Base-by-base conservation (phyloP, 2,329 filamentous ascomycete genomes). In the Boeremia exigua region DNA sequence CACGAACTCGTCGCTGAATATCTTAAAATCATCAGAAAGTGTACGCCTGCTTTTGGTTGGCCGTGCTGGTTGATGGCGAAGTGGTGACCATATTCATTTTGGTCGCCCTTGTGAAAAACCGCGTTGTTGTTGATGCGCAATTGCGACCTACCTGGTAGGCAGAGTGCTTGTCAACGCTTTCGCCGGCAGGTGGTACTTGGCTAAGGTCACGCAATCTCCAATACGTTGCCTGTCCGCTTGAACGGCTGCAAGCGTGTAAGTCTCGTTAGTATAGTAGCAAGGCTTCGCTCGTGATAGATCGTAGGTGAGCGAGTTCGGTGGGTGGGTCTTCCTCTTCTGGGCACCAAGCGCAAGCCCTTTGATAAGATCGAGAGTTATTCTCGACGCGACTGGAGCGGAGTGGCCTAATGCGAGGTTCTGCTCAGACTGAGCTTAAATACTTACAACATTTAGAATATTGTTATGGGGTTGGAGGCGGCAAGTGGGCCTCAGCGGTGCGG, bases 51-150 rank as follows among this genome's bases (percentile, higher is more conserved):
- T 38, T 89, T 71, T 1, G 88, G 88, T 68, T 91, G 88, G 66
- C 90, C 87, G 68, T 91, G 88, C 67, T 91, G 88, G 70, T 91
- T 87, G 33, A 91, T 81, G 47, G 91, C 84, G 66, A 90, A 91
- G 33, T 79, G 75, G 19, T 73, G 72, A 8, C 83, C 82, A 38
- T 79, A 57, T 0, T 69, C 51, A 53, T 80, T 73, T 45, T 78
- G 70, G 59, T 83, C 84, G 10, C 76, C 70, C n/a, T 66, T 63
- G 64, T 84, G 85, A 2, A 85, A 68, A 3, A 74, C 65, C 23
- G 68, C 56, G 70, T 81, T 84, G 1, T 75, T 70, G 2, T 69
- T 29, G 19, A 83, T 77, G 1, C 72, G 59, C 3, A 84, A 66
- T 15, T 73, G 73, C 17, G 76, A 73, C 3, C 62, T 49, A 8